These are phyloP conservation scores for Cyclaneusma minus DNA, from an alignment of 2,329 filamentous ascomycete genomes.

Conservation along the genomic window DNA sequence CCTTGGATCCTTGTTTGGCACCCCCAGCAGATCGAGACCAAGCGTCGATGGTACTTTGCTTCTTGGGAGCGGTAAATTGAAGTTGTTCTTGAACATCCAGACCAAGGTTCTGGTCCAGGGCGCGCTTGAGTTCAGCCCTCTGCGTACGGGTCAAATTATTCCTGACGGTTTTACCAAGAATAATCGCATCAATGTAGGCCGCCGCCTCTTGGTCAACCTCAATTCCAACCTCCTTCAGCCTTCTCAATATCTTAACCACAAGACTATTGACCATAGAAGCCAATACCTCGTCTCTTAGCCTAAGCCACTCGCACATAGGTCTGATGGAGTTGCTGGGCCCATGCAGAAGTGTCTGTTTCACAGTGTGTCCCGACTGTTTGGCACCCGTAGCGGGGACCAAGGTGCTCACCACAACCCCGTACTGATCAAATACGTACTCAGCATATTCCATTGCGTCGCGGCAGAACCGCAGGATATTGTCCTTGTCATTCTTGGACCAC, in stretches of 20 bases:
- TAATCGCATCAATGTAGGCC: conserved; percentile 42
- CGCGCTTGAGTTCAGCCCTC: conserved; percentile 64
- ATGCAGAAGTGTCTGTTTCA: conserved; percentile 38
- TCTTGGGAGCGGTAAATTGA: conserved; percentile 29
- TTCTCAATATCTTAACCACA: conserved; percentile 67
- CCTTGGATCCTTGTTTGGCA: conserved; percentile 10
- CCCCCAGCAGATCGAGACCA: conserved; percentile 39
- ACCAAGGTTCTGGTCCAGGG: conserved; percentile 42
- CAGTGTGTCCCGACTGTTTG: conserved; percentile 20
- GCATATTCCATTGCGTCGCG: conserved; percentile 92
- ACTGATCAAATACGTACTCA: conserved; percentile 70
- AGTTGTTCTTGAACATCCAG: conserved; percentile 33
- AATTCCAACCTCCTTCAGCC: conserved; percentile 64
- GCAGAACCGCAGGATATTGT: conserved; percentile 78
- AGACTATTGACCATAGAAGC: conserved; percentile 69
- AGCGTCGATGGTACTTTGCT: conserved; percentile 43
- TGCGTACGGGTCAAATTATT: conserved; percentile 66
- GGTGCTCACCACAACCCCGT: conserved; percentile 54
- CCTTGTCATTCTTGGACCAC: conserved; percentile 43
- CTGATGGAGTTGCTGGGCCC: conserved; percentile 50
- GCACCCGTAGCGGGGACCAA: conserved; percentile 12
- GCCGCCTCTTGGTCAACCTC: conserved; percentile 47
- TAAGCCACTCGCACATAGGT: conserved; percentile 70
- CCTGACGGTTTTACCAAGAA: conserved; percentile 60
- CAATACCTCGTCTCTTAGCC: conserved; percentile 76